These are phyloP conservation scores for Chrysanthemum lavandulifolium DNA, from an alignment of 129 eudicot species.

Conservation along the genomic window DNA sequence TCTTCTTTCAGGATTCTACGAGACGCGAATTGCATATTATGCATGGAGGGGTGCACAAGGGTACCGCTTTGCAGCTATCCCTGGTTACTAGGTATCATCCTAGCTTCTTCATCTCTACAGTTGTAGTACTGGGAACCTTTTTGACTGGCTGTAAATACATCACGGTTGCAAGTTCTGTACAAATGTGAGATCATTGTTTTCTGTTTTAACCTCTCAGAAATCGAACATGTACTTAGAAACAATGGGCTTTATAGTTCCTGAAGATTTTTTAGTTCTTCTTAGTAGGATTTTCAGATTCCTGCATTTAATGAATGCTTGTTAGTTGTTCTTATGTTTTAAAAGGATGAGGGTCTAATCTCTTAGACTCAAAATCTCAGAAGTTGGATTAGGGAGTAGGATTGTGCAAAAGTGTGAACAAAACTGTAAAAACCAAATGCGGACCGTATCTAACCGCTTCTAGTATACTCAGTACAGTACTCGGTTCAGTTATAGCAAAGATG, in stretches of 20 bases:
- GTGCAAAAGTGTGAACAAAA: too few species aligned
- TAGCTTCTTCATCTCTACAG: not conserved
- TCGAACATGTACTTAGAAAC: not conserved
- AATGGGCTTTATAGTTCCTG: not conserved
- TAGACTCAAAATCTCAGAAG: not conserved
- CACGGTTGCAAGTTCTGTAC: constrained; percentile 20
- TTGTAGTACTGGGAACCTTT: not conserved
- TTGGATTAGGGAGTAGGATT: too few species aligned
- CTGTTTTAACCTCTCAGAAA: not conserved
- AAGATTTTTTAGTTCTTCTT: not conserved
- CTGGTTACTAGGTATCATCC: constrained; percentile 50
- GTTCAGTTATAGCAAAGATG: too few species aligned
- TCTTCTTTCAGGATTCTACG: constrained; percentile 67
- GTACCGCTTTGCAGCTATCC: constrained; percentile 77
- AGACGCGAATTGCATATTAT: constrained; percentile 90
- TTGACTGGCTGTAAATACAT: constrained; percentile 21
- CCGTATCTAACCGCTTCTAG: too few species aligned
- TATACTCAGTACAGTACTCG: too few species aligned
- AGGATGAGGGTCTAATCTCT: not conserved
- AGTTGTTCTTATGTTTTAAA: not conserved
- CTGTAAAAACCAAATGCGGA: too few species aligned
- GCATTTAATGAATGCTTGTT: constrained; percentile 5
- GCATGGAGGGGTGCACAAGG: constrained; percentile 99
- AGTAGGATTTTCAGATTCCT: constrained; percentile 1
- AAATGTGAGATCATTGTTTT: constrained; percentile 2